Evolutionary conservation across 139 green algal genomes (phyloP), one percentile per base, ranked within the genome.

Genomic region (Auxenochlorella protothecoides): DNA sequence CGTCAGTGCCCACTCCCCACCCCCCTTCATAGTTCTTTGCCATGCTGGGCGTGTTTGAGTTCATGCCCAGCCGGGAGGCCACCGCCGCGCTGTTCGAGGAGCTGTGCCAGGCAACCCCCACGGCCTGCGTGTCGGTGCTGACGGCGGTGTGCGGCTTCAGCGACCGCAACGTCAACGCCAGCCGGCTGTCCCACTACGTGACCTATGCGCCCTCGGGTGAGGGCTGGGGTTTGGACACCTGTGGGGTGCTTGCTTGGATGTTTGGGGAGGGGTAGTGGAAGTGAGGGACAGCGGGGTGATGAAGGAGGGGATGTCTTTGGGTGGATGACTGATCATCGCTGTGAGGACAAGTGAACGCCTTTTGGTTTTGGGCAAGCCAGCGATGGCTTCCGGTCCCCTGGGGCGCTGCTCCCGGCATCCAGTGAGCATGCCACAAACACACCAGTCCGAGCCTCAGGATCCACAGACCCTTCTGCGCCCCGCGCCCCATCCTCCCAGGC

Each of bases 121-220:
- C 55, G 11, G 53, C 75, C 53, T 91, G 86, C 77, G 15, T 78
- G 53, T 67, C 65, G 44, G 77, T 83, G 62, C 73, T 91, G 8
- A 79, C 75, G 11, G 69, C 74, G 27, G 74, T 91, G 6, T 80
- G 74, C 27, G 86, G 86, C 12, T 77, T 82, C 68, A 87, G 87
- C 70, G 65, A 73, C 12, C 70, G 63, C 73, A 91, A 91, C 73
- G 57, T 90, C 8, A 81, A 89, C 60, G 73, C 54, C 11, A 69
- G 51, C 0, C 68, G 79, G 16, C 67, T 91, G 27, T 79, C 83
- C 4, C 54, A 69, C 0, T 81, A 83, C 62, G 74, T 85, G 15
- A 11, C 61, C 13, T 85, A 85, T 69, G 79, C 81, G 2, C 81
- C 81, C 53, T 78, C 74, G 64, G 78, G 73, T 78, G 59, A 61